phyloP scores from a whole-genome alignment of 768 basidiomycete genomes.

The Mycena epipterygia region DNA sequence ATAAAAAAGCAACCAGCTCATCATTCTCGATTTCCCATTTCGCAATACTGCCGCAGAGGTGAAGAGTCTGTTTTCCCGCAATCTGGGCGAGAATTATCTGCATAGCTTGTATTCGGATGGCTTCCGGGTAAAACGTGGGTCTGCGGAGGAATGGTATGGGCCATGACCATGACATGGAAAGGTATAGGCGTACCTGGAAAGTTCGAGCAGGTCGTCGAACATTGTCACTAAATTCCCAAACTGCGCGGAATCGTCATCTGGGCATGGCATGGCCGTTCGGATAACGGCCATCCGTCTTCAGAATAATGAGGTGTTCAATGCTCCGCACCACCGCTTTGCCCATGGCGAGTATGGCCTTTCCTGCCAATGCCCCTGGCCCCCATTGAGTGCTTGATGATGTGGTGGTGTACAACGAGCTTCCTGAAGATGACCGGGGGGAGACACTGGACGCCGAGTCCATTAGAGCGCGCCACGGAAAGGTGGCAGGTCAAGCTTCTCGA shows the following conservation, averaged over 20 bases:
- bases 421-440: background rate
- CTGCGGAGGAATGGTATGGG: no score
- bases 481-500: no score
- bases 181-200: background rate
- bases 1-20: background rate
- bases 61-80: background rate
- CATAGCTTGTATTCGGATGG: background rate
- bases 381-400: conserved; percentile 19
- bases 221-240: background rate
- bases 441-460: background rate
- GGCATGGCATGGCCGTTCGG: background rate
- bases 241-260: background rate
- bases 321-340: conserved; percentile 2
- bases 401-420: background rate
- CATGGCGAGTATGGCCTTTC: conserved; percentile 10
- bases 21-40: background rate
- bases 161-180: background rate
- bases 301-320: background rate
- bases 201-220: background rate
- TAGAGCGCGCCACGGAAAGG: no score
- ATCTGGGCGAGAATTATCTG: background rate
- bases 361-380: conserved; percentile 17
- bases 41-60: background rate
- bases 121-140: background rate
- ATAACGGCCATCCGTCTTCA: background rate